Evolutionary conservation across 1,284 basidiomycete species (phyloP).

Genomic region (Tylopilus sp.): DNA sequence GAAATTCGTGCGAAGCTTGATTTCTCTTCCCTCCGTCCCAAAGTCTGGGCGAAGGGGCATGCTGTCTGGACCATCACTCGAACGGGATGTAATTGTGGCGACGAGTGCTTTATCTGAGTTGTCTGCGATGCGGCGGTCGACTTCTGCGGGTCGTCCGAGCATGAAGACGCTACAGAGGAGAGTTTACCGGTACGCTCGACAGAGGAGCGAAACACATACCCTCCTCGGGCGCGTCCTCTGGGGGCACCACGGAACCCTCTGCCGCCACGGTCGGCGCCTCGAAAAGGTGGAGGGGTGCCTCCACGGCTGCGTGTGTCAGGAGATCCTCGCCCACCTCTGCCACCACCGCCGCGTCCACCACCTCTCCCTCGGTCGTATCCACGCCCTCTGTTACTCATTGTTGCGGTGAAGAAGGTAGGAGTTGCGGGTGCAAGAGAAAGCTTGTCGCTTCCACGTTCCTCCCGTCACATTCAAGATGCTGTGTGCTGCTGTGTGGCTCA

Average conservation of each 20-base stretch:
- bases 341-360: slow-evolving; percentile 17
- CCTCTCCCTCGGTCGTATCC: slow-evolving; percentile 34
- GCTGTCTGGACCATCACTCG: slow-evolving; percentile 40
- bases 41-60: slow-evolving; percentile 67
- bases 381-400: slow-evolving; percentile 34
- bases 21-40: slow-evolving; percentile 53
- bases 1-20: slow-evolving; percentile 71
- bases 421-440: not conserved
- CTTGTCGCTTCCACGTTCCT: not conserved
- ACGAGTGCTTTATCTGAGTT: slow-evolving; percentile 57
- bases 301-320: slow-evolving; percentile 31
- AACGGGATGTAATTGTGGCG: slow-evolving; percentile 42
- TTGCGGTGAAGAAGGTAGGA: not conserved
- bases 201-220: slow-evolving; percentile 39
- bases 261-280: slow-evolving; percentile 28
- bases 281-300: slow-evolving; percentile 24
- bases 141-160: slow-evolving; percentile 41
- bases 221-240: slow-evolving; percentile 43
- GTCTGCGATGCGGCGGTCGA: slow-evolving; percentile 60
- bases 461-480: slow-evolving; percentile 24
- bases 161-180: slow-evolving; percentile 49
- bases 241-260: slow-evolving; percentile 33
- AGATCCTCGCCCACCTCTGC: slow-evolving; percentile 27
- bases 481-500: slow-evolving; percentile 17
- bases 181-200: slow-evolving; percentile 6